Evolutionary conservation across 2,329 filamentous ascomycete genomes (phyloP).

Genomic region (Botryotinia calthae): DNA sequence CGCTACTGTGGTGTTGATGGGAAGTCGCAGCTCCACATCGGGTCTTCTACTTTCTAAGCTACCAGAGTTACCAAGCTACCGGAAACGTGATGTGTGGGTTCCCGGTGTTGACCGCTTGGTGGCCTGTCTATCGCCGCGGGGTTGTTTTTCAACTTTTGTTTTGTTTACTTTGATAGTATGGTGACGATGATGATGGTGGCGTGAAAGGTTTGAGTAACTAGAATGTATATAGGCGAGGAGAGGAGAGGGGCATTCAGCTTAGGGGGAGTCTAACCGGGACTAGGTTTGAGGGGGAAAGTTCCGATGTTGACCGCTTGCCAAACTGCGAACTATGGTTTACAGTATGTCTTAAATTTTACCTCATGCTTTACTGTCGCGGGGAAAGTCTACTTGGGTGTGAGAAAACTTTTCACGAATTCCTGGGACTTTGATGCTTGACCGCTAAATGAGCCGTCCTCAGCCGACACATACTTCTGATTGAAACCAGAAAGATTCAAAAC

Average conservation of each 20-base stretch:
- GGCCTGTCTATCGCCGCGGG: constrained; percentile 4
- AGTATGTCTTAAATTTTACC: background rate
- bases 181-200: constrained; percentile 5
- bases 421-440: constrained; percentile 1
- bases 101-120: constrained; percentile 16
- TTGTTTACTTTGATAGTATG: background rate
- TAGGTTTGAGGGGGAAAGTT: constrained; percentile 3
- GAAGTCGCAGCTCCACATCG: constrained; percentile 8
- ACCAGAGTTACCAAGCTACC: constrained; percentile 8
- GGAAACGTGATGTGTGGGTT: constrained; percentile 15
- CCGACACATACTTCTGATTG: background rate
- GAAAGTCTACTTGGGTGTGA: constrained; percentile 3
- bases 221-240: background rate
- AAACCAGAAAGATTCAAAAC: background rate
- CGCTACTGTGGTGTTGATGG: constrained; percentile 10
- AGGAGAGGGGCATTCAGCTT: background rate
- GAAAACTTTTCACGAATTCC: constrained; percentile 1
- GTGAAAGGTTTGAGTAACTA: background rate
- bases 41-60: background rate
- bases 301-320: constrained; percentile 1
- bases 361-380: constrained; percentile 5
- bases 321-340: background rate
- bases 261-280: background rate
- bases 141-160: background rate
- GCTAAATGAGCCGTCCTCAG: constrained; percentile 1